Base-by-base conservation (phyloP, 345 rosid genomes). In the Capsella bursapastoris region DNA sequence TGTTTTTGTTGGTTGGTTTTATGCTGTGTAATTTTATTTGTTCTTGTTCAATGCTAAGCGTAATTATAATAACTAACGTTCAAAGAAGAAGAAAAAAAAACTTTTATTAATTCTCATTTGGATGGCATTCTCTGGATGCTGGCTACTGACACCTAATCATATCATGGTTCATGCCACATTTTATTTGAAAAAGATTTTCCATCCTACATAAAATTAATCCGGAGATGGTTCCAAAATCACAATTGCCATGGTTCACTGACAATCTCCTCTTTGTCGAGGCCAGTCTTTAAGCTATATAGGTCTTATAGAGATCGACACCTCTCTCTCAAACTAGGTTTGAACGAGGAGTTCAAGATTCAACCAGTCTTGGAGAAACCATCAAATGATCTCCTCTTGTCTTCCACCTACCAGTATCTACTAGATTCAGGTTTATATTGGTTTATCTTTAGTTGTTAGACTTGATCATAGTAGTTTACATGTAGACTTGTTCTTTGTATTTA, bases 1-100 rank as follows among this genome's bases (percentile, higher is more conserved):
- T 73, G 64, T 64, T 57, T 73, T 57, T 65, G 44, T 66, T 48
- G 52, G 44, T 57, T 47, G 52, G 59, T 66, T 66, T 58, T 48
- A 48, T 66, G 2, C 25, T 43, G 3, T 73, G 65, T 64, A 64
- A 45, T 0, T 22, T 63, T 62, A 7, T 34, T 34, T 6, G 8
- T 45, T 35, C 56, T 73, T 57, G 32, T 57, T 57, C 34, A 35
- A 56, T 35, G 56, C 3, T 57, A 72, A 41, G 11, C 22, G 55
- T 63, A 63, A 18, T 34, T 37, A 37, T 16, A 34, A 57, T 28
- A 28, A 10, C 11, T 52, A 0, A 28, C 31, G 8, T 29, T 29
- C 35, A 29, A n/a, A 6, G n/a, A 10, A 53, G 35, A 32, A 32
- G 35, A 32, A 4, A 52, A 10, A 15, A 15, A 10, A 7, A 47